Evolutionary conservation across 2,329 filamentous ascomycete genomes (phyloP), one percentile per base, ranked within the genome.

Genomic region (Aspergillus clavatus): DNA sequence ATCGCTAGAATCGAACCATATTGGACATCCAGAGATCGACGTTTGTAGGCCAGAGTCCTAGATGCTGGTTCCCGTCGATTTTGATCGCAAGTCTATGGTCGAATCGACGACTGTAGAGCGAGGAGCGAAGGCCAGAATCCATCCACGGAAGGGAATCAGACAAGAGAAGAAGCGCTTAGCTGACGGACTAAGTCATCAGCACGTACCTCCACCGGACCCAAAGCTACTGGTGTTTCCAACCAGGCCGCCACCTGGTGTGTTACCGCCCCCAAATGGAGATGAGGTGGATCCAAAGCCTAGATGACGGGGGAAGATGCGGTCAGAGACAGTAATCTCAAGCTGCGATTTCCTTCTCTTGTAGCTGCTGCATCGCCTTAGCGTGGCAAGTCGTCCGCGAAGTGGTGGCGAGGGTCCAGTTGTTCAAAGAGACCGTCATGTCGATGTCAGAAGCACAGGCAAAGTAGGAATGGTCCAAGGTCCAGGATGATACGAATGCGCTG

Each of bases 181-280:
- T 56, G 54, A 54, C 50, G 48, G 38, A 46, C 43, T 38, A 45
- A 42, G 42, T 51, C 50, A 45, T 55, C 53, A 50, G 50, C 57
- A 69, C 67, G 58, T 70, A 71, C 67, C 67, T 68, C 64, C 63
- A 53, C 66, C 62, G 56, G 66, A 65, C 52, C 67, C 68, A 52
- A 69, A 70, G 56, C 64, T 62, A 55, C 63, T 62, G 48, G 60
- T 60, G 49, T 60, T 67, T 47, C 64, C 63, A 46, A 67, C 66
- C 48, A 64, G 54, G 53, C 63, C 57, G 46, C 65, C 60, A 36
- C 65, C 57, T 46, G 56, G 52, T 35, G 56, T 62, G 44, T 50
- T 62, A 48, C 52, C 58, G 48, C 60, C 55, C 54, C 66, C 67
- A 57, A 70, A 70, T 22, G 64, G 59, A 24, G 63, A 62, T 43